A percentile compares a stretch with the other conserved stretches of the same genome.
Evolutionary conservation across 768 basidiomycete genomes (phyloP).

Genomic region (Tylopilus subfusipes): DNA sequence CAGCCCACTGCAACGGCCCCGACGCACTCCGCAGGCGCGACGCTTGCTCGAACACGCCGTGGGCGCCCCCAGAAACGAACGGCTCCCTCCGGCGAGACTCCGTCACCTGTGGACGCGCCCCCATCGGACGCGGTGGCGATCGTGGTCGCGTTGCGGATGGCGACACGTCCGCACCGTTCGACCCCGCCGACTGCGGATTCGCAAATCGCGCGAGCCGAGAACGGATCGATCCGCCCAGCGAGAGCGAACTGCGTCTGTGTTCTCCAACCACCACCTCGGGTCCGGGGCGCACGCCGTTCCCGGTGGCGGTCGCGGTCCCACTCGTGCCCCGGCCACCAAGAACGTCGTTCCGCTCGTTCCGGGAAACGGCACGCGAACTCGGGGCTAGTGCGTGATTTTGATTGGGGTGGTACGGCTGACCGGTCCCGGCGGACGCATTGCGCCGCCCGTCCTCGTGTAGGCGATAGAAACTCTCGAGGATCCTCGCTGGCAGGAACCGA

Average conservation of each 20-base stretch:
- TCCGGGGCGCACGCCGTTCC: conserved; percentile 7
- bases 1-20: conserved; percentile 11
- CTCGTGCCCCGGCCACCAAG: conserved; percentile 3
- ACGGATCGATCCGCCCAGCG: conserved; percentile 25
- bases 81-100: conserved; percentile 14
- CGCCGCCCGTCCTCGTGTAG: conserved; percentile 24
- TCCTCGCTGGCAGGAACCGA: conserved; percentile 20
- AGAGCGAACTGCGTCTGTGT: conserved; percentile 17
- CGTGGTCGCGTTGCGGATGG: conserved; percentile 19
- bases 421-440: conserved; percentile 7
- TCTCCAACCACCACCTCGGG: conserved; percentile 14
- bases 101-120: conserved; percentile 22
- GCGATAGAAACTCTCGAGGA: conserved; percentile 24
- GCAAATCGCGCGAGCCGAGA: conserved; percentile 26
- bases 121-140: conserved; percentile 24
- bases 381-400: conserved; percentile 4
- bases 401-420: conserved; percentile 10
- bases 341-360: conserved; percentile 10
- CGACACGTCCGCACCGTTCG: conserved; percentile 2
- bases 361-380: background rate
- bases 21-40: conserved; percentile 1
- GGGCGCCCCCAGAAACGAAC: conserved; percentile 1
- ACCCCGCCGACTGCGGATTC: conserved; percentile 9
- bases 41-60: conserved; percentile 13
- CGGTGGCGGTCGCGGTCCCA: no score